These are phyloP conservation scores for Pseudogymnoascus sp. DNA, from an alignment of 2,329 filamentous ascomycete species.

Conservation along the genomic window DNA sequence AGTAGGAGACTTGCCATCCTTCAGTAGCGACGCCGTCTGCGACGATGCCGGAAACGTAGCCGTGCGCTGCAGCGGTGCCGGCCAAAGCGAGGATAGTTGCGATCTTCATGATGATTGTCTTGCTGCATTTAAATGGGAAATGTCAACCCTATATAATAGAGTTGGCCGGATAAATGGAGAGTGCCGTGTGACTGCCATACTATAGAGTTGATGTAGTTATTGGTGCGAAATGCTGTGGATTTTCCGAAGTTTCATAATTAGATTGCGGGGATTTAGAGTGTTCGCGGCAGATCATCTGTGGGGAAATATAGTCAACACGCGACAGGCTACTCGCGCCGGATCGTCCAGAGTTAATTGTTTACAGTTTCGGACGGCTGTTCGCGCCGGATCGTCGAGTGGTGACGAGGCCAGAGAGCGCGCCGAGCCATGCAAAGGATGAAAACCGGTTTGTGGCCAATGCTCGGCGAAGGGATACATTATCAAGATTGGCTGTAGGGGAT, in stretches of 20 bases:
- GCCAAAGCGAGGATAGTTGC: constrained; percentile 15
- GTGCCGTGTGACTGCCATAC: constrained; percentile 3
- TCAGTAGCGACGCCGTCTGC: constrained; percentile 32
- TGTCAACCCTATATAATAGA: neutral
- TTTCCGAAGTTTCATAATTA: constrained; percentile 4
- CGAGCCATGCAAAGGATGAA: neutral
- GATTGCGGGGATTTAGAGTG: constrained; percentile 1
- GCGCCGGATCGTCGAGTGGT: neutral
- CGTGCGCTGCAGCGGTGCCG: constrained; percentile 37
- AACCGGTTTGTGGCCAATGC: neutral
- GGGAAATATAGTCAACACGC: neutral
- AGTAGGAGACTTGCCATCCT: neutral
- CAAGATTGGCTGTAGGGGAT: neutral
- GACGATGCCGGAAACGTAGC: constrained; percentile 36
- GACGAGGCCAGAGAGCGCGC: neutral
- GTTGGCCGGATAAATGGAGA: neutral
- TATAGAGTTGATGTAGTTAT: neutral
- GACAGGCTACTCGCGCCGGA: neutral
- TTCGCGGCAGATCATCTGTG: neutral
- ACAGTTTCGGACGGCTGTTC: neutral
- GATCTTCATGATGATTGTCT: constrained; percentile 2
- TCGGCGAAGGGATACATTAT: neutral
- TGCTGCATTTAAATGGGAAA: neutral
- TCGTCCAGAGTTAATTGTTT: neutral
- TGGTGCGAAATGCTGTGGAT: neutral